phyloP scores from a whole-genome alignment of 345 rosid genomes.

The Acer yangbiense region DNA sequence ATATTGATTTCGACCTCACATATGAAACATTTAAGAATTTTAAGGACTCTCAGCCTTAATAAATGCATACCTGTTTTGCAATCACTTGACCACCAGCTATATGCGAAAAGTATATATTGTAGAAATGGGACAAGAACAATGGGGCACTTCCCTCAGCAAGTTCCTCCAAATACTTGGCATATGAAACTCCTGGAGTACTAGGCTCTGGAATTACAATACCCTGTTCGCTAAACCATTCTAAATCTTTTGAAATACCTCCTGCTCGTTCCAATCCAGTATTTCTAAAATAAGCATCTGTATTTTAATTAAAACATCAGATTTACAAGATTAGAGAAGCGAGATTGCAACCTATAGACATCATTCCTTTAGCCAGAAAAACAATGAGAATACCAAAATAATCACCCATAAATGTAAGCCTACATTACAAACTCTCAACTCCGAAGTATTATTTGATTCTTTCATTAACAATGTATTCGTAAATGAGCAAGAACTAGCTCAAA shows the following conservation, averaged over 20 bases:
- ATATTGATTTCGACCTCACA: not conserved
- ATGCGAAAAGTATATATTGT: slow-evolving; percentile 88
- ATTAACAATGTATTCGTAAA: too few species aligned
- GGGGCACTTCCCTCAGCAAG: slow-evolving; percentile 73
- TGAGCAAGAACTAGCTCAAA: too few species aligned
- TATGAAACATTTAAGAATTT: not conserved
- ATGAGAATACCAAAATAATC: not conserved
- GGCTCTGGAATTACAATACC: slow-evolving; percentile 59
- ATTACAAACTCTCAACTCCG: not conserved
- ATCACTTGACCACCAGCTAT: slow-evolving; percentile 89
- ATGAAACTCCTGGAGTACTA: slow-evolving; percentile 61
- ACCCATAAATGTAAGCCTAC: not conserved
- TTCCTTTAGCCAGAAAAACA: not conserved
- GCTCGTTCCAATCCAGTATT: slow-evolving; percentile 85
- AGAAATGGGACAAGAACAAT: slow-evolving; percentile 79
- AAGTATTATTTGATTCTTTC: not conserved
- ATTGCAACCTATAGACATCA: not conserved
- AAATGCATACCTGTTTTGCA: slow-evolving; percentile 50
- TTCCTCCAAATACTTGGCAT: slow-evolving; percentile 70
- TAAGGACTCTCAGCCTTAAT: not conserved
- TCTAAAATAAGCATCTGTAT: slow-evolving; percentile 82
- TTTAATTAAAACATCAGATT: slow-evolving; percentile 4
- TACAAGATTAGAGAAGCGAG: slow-evolving; percentile 6
- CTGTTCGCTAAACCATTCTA: slow-evolving; percentile 62
- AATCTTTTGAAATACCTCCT: slow-evolving; percentile 58